A percentile compares a stretch with the other conserved stretches of the same genome.
Evolutionary conservation across 768 basidiomycete species (phyloP).

Genomic region (Mycena leptocephala): DNA sequence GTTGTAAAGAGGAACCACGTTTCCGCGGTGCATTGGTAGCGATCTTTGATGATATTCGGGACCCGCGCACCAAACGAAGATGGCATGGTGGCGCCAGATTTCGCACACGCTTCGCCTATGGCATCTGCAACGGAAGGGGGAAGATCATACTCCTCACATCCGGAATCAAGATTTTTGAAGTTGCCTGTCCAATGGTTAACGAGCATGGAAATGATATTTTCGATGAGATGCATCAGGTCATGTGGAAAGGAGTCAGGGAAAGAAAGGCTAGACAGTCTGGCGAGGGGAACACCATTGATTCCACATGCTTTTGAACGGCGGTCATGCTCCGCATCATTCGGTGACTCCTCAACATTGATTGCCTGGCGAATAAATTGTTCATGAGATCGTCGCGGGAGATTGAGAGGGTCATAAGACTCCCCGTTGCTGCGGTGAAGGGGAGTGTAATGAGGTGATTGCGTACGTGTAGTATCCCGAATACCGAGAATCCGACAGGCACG

Average conservation of each 20-base stretch:
- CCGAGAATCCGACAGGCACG: neutral
- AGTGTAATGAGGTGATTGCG: neutral
- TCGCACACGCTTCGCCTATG: slow-evolving; percentile 47
- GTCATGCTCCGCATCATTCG: neutral
- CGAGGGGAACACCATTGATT: slow-evolving; percentile 44
- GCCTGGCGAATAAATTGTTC: slow-evolving; percentile 13
- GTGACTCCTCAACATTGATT: neutral
- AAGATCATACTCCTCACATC: slow-evolving; percentile 38
- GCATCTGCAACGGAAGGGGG: slow-evolving; percentile 45
- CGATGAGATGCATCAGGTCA: slow-evolving; percentile 59
- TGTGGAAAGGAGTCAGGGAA: slow-evolving; percentile 51
- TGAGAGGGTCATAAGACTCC: neutral
- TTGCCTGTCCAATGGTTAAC: slow-evolving; percentile 51
- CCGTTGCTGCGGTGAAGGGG: neutral
- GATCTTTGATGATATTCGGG: slow-evolving; percentile 44
- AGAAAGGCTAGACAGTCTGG: slow-evolving; percentile 40
- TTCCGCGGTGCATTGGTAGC: slow-evolving; percentile 46
- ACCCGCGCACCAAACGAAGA: slow-evolving; percentile 45
- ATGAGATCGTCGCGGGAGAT: slow-evolving; percentile 2
- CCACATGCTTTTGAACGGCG: slow-evolving; percentile 31
- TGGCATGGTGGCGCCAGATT: slow-evolving; percentile 47
- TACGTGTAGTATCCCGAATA: neutral
- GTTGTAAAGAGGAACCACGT: slow-evolving; percentile 47
- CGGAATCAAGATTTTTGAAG: slow-evolving; percentile 48
- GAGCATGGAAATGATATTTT: slow-evolving; percentile 52